Conservation (phyloP, 345 rosid species). For the Fremontodendron californicum region DNA sequence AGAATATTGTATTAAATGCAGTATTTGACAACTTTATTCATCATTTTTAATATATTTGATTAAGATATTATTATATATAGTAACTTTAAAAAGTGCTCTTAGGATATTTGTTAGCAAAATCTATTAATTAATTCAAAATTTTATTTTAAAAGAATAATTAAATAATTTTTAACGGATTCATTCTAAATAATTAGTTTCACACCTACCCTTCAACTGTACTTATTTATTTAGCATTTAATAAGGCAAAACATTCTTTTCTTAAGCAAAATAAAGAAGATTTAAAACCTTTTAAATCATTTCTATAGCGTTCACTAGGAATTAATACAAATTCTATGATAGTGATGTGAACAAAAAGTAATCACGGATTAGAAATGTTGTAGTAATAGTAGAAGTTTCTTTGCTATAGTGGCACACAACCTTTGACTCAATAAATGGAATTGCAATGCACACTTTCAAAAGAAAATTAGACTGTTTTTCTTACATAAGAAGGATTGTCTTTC, state of each 20-base stretch:
- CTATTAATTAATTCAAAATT: too few relatives aligned
- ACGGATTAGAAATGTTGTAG: background rate
- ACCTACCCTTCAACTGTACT: background rate
- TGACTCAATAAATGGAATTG: background rate
- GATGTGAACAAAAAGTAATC: background rate
- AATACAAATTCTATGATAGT: background rate
- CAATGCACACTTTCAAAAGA: constrained; percentile 19
- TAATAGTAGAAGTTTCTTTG: constrained; percentile 7
- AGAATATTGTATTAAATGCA: too few relatives aligned
- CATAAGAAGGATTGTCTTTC: constrained; percentile 10
- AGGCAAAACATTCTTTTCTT: background rate
- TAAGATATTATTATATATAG: too few relatives aligned
- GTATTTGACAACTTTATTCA: too few relatives aligned
- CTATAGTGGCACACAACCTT: constrained; percentile 18
- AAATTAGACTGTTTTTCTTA: background rate
- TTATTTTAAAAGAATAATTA: too few relatives aligned
- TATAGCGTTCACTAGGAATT: background rate
- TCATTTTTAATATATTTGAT: too few relatives aligned
- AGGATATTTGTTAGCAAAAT: too few relatives aligned
- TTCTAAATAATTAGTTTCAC: background rate
- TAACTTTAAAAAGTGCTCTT: too few relatives aligned
- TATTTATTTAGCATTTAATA: background rate
- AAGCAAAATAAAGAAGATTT: background rate
- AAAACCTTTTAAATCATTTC: background rate
- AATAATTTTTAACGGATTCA: too few relatives aligned